phyloP scores from a whole-genome alignment of 257 asterid species.

The Verbena officinalis region DNA sequence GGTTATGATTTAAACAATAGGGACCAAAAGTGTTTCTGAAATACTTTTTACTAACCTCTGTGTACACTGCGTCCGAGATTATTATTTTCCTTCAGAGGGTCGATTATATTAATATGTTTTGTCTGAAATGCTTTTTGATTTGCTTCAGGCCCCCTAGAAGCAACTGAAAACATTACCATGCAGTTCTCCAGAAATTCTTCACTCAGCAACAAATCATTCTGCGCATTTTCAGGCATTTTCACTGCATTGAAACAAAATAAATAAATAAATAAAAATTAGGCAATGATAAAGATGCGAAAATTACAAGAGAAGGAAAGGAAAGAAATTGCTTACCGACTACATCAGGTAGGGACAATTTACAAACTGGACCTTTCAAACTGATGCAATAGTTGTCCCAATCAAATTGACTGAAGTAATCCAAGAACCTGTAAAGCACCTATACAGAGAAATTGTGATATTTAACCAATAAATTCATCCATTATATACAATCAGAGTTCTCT shows the following conservation, averaged over 20 bases:
- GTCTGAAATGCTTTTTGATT: conserved; percentile 52
- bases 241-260: conserved; percentile 44
- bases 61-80: conserved; percentile 96
- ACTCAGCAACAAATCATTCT: conserved; percentile 45
- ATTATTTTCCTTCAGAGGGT: conserved; percentile 78
- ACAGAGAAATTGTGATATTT: conserved; percentile 17
- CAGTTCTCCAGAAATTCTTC: conserved; percentile 61
- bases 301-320: neutral
- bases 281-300: neutral
- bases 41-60: conserved; percentile 51
- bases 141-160: conserved; percentile 45
- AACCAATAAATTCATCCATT: conserved; percentile 24
- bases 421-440: conserved; percentile 74
- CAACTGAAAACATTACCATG: conserved; percentile 63
- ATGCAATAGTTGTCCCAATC: conserved; percentile 84
- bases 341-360: conserved; percentile 58
- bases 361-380: conserved; percentile 79
- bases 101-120: conserved; percentile 75
- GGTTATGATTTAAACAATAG: too few relatives aligned
- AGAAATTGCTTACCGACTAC: conserved; percentile 58
- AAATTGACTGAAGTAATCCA: conserved; percentile 77
- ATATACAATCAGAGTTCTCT: too few relatives aligned
- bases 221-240: conserved; percentile 51
- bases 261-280: conserved; percentile 11
- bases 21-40: too few relatives aligned